A percentile compares a stretch with the other conserved stretches of the same genome.
phyloP scores from a whole-genome alignment of 805 yeast species.

The Brettanomyces custersianus region DNA sequence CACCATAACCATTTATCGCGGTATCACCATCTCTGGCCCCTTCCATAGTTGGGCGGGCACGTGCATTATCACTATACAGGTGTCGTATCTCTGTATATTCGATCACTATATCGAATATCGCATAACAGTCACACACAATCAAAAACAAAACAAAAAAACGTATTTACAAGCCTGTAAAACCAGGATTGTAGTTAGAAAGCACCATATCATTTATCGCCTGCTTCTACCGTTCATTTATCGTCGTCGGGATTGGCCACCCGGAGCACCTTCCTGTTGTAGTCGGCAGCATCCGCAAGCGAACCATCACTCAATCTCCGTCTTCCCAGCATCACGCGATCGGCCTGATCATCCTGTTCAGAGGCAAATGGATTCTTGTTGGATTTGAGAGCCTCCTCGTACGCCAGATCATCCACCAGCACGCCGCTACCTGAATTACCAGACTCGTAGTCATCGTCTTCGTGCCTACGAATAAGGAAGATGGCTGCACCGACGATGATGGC shows the following conservation, averaged over 20 bases:
- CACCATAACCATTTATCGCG: too few relatives aligned
- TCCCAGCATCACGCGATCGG: slow-evolving; percentile 63
- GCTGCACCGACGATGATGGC: slow-evolving; percentile 16
- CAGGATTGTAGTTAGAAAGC: too few relatives aligned
- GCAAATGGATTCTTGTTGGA: slow-evolving; percentile 56
- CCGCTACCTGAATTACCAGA: slow-evolving; percentile 28
- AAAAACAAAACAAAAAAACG: too few relatives aligned
- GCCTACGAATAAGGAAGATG: slow-evolving; percentile 27
- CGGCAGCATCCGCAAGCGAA: slow-evolving; percentile 77
- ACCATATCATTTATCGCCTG: too few relatives aligned
- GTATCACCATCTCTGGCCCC: too few relatives aligned
- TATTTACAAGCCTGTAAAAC: too few relatives aligned
- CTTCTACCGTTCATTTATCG: too few relatives aligned
- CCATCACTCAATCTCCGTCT: slow-evolving; percentile 81
- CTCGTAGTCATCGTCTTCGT: slow-evolving; percentile 21
- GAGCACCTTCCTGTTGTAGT: slow-evolving; percentile 69
- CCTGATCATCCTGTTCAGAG: slow-evolving; percentile 37
- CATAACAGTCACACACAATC: too few relatives aligned
- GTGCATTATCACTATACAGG: too few relatives aligned
- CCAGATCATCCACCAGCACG: slow-evolving; percentile 41
- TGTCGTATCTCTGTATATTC: too few relatives aligned
- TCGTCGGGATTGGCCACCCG: slow-evolving; percentile 85
- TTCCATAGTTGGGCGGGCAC: too few relatives aligned
- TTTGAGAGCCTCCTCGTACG: slow-evolving; percentile 48
- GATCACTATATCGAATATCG: too few relatives aligned